Conservation (phyloP, 1,139 yeast species). For the Kodamaea anthophila region DNA sequence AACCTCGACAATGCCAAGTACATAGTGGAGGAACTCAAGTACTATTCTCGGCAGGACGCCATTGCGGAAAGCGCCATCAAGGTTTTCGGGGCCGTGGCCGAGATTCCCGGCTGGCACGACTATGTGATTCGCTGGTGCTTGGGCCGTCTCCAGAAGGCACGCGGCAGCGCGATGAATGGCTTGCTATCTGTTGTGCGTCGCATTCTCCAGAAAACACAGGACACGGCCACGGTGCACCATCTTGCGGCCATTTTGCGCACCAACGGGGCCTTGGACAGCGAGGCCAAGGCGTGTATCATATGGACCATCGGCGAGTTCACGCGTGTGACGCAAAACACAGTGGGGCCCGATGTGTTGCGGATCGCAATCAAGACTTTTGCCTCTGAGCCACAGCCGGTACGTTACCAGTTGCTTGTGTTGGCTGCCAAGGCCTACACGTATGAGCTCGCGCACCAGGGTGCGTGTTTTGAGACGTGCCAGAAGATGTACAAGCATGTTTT, state of each 20-base stretch:
- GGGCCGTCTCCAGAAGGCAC: constrained; percentile 21
- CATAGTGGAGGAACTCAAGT: constrained; percentile 64
- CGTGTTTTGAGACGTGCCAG: constrained; percentile 17
- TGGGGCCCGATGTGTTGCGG: constrained; percentile 78
- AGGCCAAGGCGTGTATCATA: constrained; percentile 76
- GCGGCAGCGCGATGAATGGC: constrained; percentile 44
- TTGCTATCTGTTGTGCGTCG: constrained; percentile 64
- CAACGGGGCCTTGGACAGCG: constrained; percentile 25
- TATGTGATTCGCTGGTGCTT: constrained; percentile 40
- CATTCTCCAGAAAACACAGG: constrained; percentile 55
- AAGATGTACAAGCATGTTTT: constrained; percentile 59
- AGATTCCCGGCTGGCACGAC: constrained; percentile 29
- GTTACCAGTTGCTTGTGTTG: constrained; percentile 65
- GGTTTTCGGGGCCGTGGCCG: constrained; percentile 51
- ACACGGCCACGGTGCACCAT: constrained; percentile 30
- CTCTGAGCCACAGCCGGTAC: constrained; percentile 50
- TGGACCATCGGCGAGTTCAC: constrained; percentile 90
- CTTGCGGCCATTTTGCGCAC: constrained; percentile 29
- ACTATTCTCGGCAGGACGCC: constrained; percentile 41
- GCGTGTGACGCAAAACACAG: constrained; percentile 28
- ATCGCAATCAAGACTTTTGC: constrained; percentile 50
- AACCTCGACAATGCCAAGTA: constrained; percentile 44
- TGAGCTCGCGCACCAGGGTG: constrained; percentile 30
- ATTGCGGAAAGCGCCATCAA: constrained; percentile 46
- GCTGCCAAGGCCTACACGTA: constrained; percentile 68